Conservation (phyloP, 768 basidiomycete species). For the Boletales sp. region DNA sequence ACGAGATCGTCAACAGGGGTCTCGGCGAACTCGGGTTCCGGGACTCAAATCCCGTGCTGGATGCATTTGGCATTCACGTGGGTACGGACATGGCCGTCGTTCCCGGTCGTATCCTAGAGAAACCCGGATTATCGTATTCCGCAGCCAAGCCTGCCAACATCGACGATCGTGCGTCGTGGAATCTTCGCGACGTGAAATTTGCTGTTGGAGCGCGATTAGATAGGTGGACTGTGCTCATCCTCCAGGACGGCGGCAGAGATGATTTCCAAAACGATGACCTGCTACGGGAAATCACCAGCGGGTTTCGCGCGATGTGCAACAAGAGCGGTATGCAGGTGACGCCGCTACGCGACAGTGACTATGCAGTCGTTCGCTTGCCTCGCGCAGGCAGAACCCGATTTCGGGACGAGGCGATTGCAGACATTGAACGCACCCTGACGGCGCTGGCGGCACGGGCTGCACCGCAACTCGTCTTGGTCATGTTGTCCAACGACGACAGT, state of each 20-base stretch:
- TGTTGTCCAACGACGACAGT: slow-evolving; percentile 46
- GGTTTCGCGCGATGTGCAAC: slow-evolving; percentile 59
- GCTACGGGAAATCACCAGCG: slow-evolving; percentile 39
- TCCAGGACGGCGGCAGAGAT: slow-evolving; percentile 49
- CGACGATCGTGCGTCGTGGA: slow-evolving; percentile 47
- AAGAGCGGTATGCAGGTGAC: slow-evolving; percentile 58
- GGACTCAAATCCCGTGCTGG: slow-evolving; percentile 28
- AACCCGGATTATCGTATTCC: slow-evolving; percentile 42
- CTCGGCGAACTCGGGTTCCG: slow-evolving; percentile 41
- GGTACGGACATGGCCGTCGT: slow-evolving; percentile 49
- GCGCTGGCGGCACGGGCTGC: background rate
- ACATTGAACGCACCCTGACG: background rate
- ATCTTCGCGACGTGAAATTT: slow-evolving; percentile 54
- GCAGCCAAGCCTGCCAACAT: slow-evolving; percentile 23
- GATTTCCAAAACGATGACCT: slow-evolving; percentile 56
- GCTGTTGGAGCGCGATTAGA: slow-evolving; percentile 49
- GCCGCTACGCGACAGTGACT: slow-evolving; percentile 24
- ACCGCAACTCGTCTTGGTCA: slow-evolving; percentile 36
- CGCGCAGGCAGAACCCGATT: slow-evolving; percentile 43
- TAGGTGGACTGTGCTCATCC: slow-evolving; percentile 67
- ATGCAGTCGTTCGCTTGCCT: slow-evolving; percentile 42
- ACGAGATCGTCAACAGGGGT: slow-evolving; percentile 40
- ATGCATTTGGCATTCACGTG: slow-evolving; percentile 43
- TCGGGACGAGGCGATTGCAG: slow-evolving; percentile 45
- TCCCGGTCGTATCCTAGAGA: slow-evolving; percentile 47